Percentiles rank a stretch among this genome's conserved stretches.
These are phyloP conservation scores for Colletotrichum plurivorum DNA, from an alignment of 2,329 filamentous ascomycete species.

Conservation along the genomic window DNA sequence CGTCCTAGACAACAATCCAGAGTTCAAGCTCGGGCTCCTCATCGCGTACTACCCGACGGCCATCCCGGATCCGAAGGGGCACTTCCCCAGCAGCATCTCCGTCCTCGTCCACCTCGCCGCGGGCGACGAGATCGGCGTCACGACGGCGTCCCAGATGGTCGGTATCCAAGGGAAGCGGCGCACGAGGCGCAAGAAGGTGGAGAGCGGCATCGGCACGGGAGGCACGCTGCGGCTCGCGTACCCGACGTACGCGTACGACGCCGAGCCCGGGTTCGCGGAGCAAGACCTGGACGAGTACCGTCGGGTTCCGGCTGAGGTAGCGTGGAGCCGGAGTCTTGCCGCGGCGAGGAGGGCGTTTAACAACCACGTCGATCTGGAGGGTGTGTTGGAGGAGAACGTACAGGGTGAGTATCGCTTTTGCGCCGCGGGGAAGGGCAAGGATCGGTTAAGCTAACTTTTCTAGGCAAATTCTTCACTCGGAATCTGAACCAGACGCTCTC, in stretches of 20 bases:
- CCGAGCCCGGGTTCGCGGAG: constrained; percentile 79
- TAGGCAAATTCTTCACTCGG: constrained; percentile 69
- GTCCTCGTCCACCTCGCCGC: constrained; percentile 57
- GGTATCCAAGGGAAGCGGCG: constrained; percentile 61
- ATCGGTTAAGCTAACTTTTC: neutral
- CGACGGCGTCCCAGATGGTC: constrained; percentile 58
- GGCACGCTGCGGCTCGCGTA: constrained; percentile 54
- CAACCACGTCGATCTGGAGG: constrained; percentile 73
- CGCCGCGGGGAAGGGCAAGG: no score
- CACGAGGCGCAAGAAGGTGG: constrained; percentile 50
- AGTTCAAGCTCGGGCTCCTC: constrained; percentile 57
- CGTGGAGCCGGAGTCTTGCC: constrained; percentile 76
- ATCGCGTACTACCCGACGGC: constrained; percentile 62
- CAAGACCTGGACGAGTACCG: constrained; percentile 78
- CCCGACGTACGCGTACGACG: constrained; percentile 57
- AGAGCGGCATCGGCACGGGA: constrained; percentile 54
- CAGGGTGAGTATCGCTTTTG: constrained; percentile 59
- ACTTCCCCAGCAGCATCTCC: constrained; percentile 56
- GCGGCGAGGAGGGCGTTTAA: constrained; percentile 74
- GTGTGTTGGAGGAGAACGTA: constrained; percentile 76
- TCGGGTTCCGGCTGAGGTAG: constrained; percentile 73
- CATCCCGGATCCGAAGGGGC: constrained; percentile 58
- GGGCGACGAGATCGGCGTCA: constrained; percentile 56
- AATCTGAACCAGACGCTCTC: constrained; percentile 73
- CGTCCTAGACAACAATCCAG: constrained; percentile 59